Conservation (phyloP, 108 stramenopile species). For the Skeletonema potamos region DNA sequence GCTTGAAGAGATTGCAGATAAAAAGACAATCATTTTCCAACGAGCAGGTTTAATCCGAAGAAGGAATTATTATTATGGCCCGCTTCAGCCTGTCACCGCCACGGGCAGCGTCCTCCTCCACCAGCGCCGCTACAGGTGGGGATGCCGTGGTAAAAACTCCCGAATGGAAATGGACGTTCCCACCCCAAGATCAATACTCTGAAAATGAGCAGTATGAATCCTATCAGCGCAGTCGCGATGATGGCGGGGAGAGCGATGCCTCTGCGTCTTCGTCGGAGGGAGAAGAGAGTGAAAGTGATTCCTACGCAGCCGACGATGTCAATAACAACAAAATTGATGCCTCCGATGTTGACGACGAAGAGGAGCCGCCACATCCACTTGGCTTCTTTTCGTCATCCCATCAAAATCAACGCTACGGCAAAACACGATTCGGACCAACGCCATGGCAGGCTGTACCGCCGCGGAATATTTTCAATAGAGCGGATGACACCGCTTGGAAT, state of each 20-base stretch:
- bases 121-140: conserved; percentile 1
- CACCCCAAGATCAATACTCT: conserved; percentile 21
- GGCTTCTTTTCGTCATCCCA: conserved; percentile 59
- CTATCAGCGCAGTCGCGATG: neutral
- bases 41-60: too few species aligned
- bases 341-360: conserved; percentile 16
- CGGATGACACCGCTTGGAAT: conserved; percentile 41
- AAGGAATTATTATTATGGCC: conserved; percentile 17
- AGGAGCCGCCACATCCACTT: conserved; percentile 71
- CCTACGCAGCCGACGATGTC: neutral
- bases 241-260: neutral
- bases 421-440: conserved; percentile 55
- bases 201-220: neutral
- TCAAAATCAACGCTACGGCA: conserved; percentile 31
- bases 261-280: neutral
- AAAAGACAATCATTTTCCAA: neutral
- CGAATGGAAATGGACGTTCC: conserved; percentile 39
- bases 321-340: conserved; percentile 9
- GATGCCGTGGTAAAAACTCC: conserved; percentile 1
- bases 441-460: conserved; percentile 6
- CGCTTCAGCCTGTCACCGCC: conserved; percentile 50
- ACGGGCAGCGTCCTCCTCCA: neutral
- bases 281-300: neutral
- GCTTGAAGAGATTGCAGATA: too few species aligned
- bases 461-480: conserved; percentile 1